Conservation (phyloP, 371 early-diverging fungal genomes). For the Thermomucor indicae-seudaticae region DNA sequence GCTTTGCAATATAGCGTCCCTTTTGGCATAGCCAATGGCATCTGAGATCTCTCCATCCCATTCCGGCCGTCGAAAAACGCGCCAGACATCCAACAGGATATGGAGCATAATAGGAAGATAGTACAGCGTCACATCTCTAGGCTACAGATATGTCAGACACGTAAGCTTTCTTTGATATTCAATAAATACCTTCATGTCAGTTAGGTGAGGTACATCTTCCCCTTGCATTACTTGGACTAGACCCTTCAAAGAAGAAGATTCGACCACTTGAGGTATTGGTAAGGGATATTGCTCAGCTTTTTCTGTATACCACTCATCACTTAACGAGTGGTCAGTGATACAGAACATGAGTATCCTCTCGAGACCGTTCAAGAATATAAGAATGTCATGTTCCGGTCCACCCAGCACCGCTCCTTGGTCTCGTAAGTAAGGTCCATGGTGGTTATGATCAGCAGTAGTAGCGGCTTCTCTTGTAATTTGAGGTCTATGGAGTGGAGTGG, state of each 20-base stretch:
- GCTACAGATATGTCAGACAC: conserved; percentile 10
- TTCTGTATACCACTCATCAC: conserved; percentile 34
- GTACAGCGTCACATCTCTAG: conserved; percentile 47
- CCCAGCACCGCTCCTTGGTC: conserved; percentile 16
- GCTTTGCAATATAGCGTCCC: conserved; percentile 37
- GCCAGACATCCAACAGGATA: conserved; percentile 49
- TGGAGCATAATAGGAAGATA: conserved; percentile 54
- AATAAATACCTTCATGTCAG: conserved; percentile 25
- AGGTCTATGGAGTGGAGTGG: not conserved
- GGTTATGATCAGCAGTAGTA: not conserved
- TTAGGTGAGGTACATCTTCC: conserved; percentile 11
- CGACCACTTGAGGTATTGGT: conserved; percentile 15
- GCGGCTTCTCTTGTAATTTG: not conserved
- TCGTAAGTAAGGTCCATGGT: conserved; percentile 9
- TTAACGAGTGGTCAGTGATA: conserved; percentile 41
- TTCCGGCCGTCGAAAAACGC: conserved; percentile 38
- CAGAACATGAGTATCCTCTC: conserved; percentile 63
- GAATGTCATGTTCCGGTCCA: conserved; percentile 48
- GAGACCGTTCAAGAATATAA: conserved; percentile 59
- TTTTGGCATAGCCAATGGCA: conserved; percentile 29
- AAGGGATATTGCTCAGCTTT: conserved; percentile 2
- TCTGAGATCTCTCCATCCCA: conserved; percentile 16
- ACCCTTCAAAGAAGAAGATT: conserved; percentile 24
- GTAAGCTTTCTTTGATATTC: not conserved
- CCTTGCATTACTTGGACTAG: conserved; percentile 28